Percentiles rank a stretch among this genome's conserved stretches.
Conservation (phyloP, 129 eudicot genomes). For the Artemisia tridentata region DNA sequence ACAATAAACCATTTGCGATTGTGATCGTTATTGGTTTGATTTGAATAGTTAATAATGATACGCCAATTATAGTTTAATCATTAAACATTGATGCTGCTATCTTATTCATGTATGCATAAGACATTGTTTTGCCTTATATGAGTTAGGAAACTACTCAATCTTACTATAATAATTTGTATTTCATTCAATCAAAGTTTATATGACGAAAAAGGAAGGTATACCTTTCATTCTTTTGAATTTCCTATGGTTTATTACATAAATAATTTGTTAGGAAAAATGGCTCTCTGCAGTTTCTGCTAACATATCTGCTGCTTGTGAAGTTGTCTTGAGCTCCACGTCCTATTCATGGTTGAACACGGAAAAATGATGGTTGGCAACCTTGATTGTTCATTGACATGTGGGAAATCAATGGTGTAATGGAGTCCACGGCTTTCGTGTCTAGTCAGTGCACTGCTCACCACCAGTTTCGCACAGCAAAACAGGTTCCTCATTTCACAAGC, state of each 20-base stretch:
- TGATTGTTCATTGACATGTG: conserved; percentile 74
- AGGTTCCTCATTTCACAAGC: conserved; percentile 98
- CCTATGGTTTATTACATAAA: conserved; percentile 25
- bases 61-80: too few species aligned
- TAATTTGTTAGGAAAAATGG: conserved; percentile 22
- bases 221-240: conserved; percentile 25
- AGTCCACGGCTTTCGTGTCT: conserved; percentile 98
- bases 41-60: too few species aligned
- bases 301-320: conserved; percentile 73
- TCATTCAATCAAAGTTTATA: not conserved
- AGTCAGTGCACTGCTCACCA: conserved; percentile 80
- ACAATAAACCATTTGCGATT: too few species aligned
- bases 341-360: conserved; percentile 57
- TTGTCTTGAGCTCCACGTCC: conserved; percentile 94
- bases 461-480: conserved; percentile 92
- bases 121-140: not conserved
- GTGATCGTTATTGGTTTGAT: too few species aligned
- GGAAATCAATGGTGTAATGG: conserved; percentile 82
- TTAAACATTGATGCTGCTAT: too few species aligned
- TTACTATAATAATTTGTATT: conserved; percentile 14
- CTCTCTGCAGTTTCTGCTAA: conserved; percentile 23
- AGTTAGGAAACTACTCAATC: conserved; percentile 4
- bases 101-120: too few species aligned
- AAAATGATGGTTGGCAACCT: conserved; percentile 83
- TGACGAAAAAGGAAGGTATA: not conserved